Evolutionary conservation across 345 rosid species (phyloP), one percentile per base, ranked within the genome.

Genomic region (Camelina laxa): DNA sequence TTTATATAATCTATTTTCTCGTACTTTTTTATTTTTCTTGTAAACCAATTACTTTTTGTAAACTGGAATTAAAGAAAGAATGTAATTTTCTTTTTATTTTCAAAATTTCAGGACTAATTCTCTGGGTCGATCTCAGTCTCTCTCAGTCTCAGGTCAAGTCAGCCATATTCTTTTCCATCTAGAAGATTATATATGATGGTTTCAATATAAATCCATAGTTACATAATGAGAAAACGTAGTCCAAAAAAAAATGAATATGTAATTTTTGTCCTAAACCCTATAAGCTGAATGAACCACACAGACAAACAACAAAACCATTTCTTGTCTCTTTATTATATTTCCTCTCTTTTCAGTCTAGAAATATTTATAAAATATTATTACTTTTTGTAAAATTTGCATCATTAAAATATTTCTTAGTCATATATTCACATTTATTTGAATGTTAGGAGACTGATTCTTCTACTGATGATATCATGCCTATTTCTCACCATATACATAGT

Each of bases 161-260:
- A 67, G 48, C 68, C 68, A 19, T 50, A 15, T 75, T 22, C 62
- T 75, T 67, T 67, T 31, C 10, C 47, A 60, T 60, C 79, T 75
- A 75, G 79, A 75, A 67, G 79, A 67, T 27, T 59, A 19, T 27
- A 27, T 4, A 27, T 30, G 48, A 75, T 75, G 35, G 61, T 41
- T 51, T 22, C 7, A 12, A 56, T 47, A 65, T 60, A 72, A 71
- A n/a, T 38, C 8, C 13, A 24, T 22, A 60, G 12, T 24, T 36
- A 61, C 44, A 22, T n/a, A 42, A 14, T 14, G 50, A 30, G 22
- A n/a, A n/a, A n/a, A 44, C 47, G 56, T 47, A 57, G 35, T 70
- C 59, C 17, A 22, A 47, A 20, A 19, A 8, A 12, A 17, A 7
- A 36, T 67, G 35, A 50, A 36, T 27, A 27, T 4, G 30, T 22